Base-by-base conservation (phyloP, 2,329 filamentous ascomycete genomes). In the Cryoendolithus antarcticus region DNA sequence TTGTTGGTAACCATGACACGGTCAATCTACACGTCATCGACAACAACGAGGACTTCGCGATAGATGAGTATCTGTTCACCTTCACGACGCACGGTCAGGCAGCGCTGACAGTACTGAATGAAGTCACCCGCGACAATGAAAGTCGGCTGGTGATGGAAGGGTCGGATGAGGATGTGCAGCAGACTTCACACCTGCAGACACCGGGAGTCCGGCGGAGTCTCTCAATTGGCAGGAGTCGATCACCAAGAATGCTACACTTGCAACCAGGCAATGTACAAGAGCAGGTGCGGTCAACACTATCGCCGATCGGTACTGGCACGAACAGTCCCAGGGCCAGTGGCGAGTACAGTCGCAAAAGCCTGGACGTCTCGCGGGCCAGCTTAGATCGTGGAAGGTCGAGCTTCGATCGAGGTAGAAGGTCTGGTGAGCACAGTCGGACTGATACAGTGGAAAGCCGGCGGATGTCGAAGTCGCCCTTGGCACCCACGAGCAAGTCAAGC, bases 31-130 rank as follows among this genome's bases (percentile, higher is more conserved):
- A 86, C 30, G 86, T 95, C 32, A 79, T 96, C 41, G 88, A 95
- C 55, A 93, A 86, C 47, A 85, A 91, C 47, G 89, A 95, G 60
- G 93, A 86, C 0, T 96, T 83, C 62, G 88, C 88, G 2, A 84
- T 96, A 46, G 91, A 98, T 53, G 91, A 98, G 77, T 95, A 96
- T 58, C 96, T 93, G 59, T 96, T 98, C 60, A 91, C 88, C 0
- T 96, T 96, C 62, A 94, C 95, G 58, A 82, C 76, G 49, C 80
- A 80, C 46, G 86, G 86, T 5, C 78, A 82, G 52, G 84, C 94
- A 51, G 89, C 86, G 9, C 75, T 93, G 46, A 76, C 80, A 36
- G 73, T 91, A 2, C 67, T 98, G 37, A 82, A 76, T 45, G 74
- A 76, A 32, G 66, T 93, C 38, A 72, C 86, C 7, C 78, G 82